phyloP scores from a whole-genome alignment of 345 rosid genomes.

The Bretschneidera sinensis region DNA sequence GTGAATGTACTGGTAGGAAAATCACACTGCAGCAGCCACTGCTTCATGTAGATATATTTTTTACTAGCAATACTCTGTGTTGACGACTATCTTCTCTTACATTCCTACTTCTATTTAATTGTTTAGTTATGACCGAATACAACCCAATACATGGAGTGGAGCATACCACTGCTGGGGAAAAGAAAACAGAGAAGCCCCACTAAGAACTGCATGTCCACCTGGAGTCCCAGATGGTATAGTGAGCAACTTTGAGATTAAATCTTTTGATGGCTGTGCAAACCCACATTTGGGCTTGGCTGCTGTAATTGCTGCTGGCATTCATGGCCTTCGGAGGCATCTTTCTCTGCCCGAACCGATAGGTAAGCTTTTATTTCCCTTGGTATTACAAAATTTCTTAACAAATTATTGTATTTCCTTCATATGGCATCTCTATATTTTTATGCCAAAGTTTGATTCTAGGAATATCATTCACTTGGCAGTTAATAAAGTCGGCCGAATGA shows the following conservation, averaged over 20 bases:
- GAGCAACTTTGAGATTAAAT: slow-evolving; percentile 91
- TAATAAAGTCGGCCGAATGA: neutral
- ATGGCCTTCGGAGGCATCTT: slow-evolving; percentile 74
- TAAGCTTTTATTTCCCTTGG: slow-evolving; percentile 20
- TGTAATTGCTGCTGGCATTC: slow-evolving; percentile 81
- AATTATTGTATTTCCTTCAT: neutral
- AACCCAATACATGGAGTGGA: slow-evolving; percentile 94
- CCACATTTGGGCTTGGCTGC: slow-evolving; percentile 78
- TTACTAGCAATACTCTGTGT: neutral
- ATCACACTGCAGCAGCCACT: neutral
- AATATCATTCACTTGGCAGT: neutral
- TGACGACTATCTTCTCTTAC: neutral
- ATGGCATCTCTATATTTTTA: neutral
- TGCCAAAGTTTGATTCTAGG: neutral
- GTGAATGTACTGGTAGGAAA: neutral
- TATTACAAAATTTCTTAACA: neutral
- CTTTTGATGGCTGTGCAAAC: slow-evolving; percentile 89
- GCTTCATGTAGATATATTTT: neutral
- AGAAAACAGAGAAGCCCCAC: slow-evolving; percentile 85
- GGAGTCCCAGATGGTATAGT: slow-evolving; percentile 64
- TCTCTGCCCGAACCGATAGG: slow-evolving; percentile 75
- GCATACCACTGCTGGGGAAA: slow-evolving; percentile 99
- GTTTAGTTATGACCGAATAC: slow-evolving; percentile 84
- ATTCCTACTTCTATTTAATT: neutral
- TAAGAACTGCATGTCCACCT: slow-evolving; percentile 91